These are phyloP conservation scores for Ganoderma multipileum DNA, from an alignment of 1,284 basidiomycete species.

Conservation along the genomic window DNA sequence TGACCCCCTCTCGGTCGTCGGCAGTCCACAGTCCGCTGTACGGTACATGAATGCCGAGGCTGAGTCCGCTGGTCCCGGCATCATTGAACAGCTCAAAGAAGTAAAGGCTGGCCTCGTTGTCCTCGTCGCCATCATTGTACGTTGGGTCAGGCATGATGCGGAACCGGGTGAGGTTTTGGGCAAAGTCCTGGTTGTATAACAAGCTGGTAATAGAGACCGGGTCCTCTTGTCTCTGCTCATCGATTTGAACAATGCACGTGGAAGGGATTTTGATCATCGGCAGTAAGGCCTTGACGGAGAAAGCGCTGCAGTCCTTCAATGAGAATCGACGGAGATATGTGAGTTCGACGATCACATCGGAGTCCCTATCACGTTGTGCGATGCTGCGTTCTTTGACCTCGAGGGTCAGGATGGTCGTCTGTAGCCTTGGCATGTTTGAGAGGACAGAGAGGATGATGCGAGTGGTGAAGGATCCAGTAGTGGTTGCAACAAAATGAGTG, in stretches of 20 bases:
- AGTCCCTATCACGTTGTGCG: not conserved
- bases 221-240: not conserved
- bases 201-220: not conserved
- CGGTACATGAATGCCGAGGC: not conserved
- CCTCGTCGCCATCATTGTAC: not conserved
- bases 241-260: not conserved
- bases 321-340: not conserved
- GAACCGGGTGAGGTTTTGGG: constrained; percentile 3
- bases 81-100: not conserved
- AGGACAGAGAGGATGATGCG: not conserved
- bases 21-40: not conserved
- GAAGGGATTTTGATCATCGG: not conserved
- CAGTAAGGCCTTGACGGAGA: not conserved
- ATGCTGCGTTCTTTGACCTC: not conserved
- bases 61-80: not conserved
- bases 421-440: not conserved
- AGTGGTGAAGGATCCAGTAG: too few species aligned
- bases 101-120: not conserved
- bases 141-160: not conserved
- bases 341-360: not conserved
- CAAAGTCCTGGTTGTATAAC: not conserved
- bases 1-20: not conserved
- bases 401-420: not conserved
- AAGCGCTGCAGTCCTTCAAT: not conserved
- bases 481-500: not conserved